A percentile compares a stretch with the other conserved stretches of the same genome.
These are phyloP conservation scores for Mycena albidolilacea DNA, from an alignment of 768 basidiomycete species.

Conservation along the genomic window DNA sequence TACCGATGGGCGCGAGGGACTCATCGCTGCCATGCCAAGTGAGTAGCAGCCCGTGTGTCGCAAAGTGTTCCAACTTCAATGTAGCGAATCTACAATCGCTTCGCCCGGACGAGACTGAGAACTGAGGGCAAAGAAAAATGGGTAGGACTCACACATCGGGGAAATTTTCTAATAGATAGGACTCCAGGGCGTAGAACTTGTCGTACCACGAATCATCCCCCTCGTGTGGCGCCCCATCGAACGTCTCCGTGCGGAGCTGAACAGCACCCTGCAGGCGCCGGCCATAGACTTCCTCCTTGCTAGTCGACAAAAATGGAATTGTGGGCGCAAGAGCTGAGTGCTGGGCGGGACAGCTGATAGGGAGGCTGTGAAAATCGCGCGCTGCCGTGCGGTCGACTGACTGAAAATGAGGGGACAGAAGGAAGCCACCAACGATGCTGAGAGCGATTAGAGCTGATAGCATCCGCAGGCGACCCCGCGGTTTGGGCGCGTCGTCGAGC, in stretches of 20 bases:
- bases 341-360: not conserved
- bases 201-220: slow-evolving; percentile 60
- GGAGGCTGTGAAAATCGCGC: not conserved
- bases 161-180: slow-evolving; percentile 59
- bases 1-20: slow-evolving; percentile 60
- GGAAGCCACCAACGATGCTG: not conserved
- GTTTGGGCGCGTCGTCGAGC: not conserved
- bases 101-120: too few species aligned
- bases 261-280: slow-evolving; percentile 47
- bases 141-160: slow-evolving; percentile 61
- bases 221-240: slow-evolving; percentile 58
- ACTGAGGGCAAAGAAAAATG: slow-evolving; percentile 6
- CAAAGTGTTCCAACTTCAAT: slow-evolving; percentile 54
- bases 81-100: slow-evolving; percentile 6
- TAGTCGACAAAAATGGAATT: not conserved
- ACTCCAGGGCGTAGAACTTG: slow-evolving; percentile 53
- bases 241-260: slow-evolving; percentile 58
- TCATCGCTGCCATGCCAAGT: slow-evolving; percentile 68
- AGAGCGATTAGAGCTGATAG: not conserved
- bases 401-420: not conserved
- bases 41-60: slow-evolving; percentile 70
- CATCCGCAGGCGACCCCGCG: not conserved
- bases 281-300: slow-evolving; percentile 9
- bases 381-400: not conserved
- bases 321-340: not conserved